Conservation (phyloP, 345 rosid species). For the Luvunga scandens region DNA sequence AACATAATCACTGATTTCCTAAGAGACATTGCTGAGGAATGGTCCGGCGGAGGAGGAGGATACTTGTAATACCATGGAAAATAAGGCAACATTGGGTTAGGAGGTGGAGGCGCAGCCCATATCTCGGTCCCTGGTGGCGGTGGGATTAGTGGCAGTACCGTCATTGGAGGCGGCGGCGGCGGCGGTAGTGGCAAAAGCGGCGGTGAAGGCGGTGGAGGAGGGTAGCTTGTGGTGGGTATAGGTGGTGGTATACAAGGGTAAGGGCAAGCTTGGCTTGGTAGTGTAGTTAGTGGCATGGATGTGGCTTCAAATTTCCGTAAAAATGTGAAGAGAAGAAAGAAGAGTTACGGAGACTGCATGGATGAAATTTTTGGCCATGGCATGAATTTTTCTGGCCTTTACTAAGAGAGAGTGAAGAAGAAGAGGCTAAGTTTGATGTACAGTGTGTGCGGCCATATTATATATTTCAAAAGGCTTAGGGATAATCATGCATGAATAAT, state of each 20-base stretch:
- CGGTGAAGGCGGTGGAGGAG: constrained; percentile 28
- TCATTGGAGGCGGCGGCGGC: neutral
- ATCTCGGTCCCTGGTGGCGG: constrained; percentile 9
- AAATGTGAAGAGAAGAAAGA: constrained; percentile 10
- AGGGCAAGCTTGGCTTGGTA: constrained; percentile 20
- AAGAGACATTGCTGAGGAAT: constrained; percentile 3
- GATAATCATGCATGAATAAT: neutral
- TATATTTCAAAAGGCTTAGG: neutral
- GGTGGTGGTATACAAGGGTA: constrained; percentile 45
- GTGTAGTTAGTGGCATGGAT: constrained; percentile 11
- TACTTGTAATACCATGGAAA: constrained; percentile 55
- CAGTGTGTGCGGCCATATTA: constrained; percentile 16
- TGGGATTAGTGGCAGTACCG: neutral
- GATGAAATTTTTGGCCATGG: constrained; percentile 16
- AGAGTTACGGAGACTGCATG: neutral
- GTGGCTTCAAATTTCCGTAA: constrained; percentile 8
- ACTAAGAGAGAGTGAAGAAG: neutral
- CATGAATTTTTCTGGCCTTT: neutral
- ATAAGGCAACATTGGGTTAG: constrained; percentile 46
- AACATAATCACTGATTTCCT: neutral
- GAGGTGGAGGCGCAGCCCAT: constrained; percentile 45
- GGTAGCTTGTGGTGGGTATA: constrained; percentile 21
- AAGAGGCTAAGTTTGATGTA: neutral
- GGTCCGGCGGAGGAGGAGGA: constrained; percentile 37
- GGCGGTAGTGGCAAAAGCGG: constrained; percentile 10